A percentile compares a stretch with the other conserved stretches of the same genome.
These are phyloP conservation scores for Boletus reticuloceps DNA, from an alignment of 768 basidiomycete genomes.

Conservation along the genomic window DNA sequence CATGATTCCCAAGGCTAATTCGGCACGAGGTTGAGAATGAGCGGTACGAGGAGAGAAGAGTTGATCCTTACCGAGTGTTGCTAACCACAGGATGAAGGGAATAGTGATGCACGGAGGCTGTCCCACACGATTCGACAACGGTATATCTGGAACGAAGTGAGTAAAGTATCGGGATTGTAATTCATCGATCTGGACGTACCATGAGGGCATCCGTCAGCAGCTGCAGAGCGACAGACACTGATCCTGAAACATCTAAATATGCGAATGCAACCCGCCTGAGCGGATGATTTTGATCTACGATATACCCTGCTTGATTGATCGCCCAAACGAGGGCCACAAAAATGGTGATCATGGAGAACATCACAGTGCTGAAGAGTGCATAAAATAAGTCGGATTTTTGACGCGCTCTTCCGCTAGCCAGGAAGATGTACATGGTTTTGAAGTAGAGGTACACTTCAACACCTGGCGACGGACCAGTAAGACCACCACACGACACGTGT, in stretches of 20 bases:
- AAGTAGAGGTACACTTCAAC: constrained; percentile 15
- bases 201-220: constrained; percentile 29
- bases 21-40: neutral
- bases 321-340: neutral
- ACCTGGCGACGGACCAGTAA: constrained; percentile 2
- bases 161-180: neutral
- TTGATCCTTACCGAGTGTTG: constrained; percentile 7
- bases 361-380: constrained; percentile 10
- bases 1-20: constrained; percentile 6
- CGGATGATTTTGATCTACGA: constrained; percentile 27
- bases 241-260: too few relatives aligned
- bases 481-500: neutral
- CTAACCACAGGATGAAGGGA: constrained; percentile 13
- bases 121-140: constrained; percentile 33
- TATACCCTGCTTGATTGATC: constrained; percentile 28
- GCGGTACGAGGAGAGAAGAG: neutral
- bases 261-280: too few relatives aligned
- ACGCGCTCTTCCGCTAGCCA: neutral
- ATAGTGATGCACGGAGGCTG: constrained; percentile 2
- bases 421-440: constrained; percentile 10
- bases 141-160: constrained; percentile 8
- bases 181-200: constrained; percentile 10
- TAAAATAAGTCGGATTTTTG: constrained; percentile 9
- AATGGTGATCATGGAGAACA: neutral
- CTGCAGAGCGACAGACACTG: constrained; percentile 19